phyloP scores from a whole-genome alignment of 1,284 basidiomycete genomes.

The Boletus semigastroideus region DNA sequence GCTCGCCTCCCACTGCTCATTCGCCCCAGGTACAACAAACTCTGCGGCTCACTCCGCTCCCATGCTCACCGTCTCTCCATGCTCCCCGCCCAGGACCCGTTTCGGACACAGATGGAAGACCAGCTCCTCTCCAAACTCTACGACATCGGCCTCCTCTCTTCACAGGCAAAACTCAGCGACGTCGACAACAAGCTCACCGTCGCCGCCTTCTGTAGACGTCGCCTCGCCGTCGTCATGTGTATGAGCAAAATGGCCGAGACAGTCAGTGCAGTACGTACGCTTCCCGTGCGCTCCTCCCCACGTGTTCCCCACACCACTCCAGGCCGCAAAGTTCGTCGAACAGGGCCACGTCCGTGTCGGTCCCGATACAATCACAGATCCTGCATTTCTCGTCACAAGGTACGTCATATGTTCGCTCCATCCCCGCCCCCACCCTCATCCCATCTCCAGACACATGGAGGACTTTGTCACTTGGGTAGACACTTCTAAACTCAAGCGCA shows the following conservation, averaged over 20 bases:
- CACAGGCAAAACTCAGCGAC: slow-evolving; percentile 83
- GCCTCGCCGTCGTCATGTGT: slow-evolving; percentile 92
- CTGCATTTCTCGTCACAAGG: slow-evolving; percentile 94
- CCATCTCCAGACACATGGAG: slow-evolving; percentile 79
- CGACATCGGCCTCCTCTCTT: slow-evolving; percentile 92
- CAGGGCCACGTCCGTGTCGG: slow-evolving; percentile 98
- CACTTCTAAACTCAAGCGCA: slow-evolving; percentile 94
- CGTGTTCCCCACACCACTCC: slow-evolving; percentile 7
- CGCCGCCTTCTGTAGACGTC: slow-evolving; percentile 88
- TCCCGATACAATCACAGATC: slow-evolving; percentile 94
- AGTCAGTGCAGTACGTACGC: slow-evolving; percentile 80
- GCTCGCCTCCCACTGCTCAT: slow-evolving; percentile 3
- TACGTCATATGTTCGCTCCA: slow-evolving; percentile 29
- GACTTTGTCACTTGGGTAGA: slow-evolving; percentile 99
- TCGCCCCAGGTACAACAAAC: slow-evolving; percentile 82
- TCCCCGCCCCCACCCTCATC: slow-evolving; percentile 12
- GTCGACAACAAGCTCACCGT: slow-evolving; percentile 96
- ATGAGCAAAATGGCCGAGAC: slow-evolving; percentile 95
- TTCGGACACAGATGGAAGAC: slow-evolving; percentile 81
- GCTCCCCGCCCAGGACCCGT: slow-evolving; percentile 89
- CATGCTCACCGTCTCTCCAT: slow-evolving; percentile 87
- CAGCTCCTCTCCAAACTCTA: slow-evolving; percentile 93
- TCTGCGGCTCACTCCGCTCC: slow-evolving; percentile 86
- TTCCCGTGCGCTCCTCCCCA: slow-evolving; percentile 3
- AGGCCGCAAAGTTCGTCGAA: slow-evolving; percentile 97